Evolutionary conservation across 202 grass and related monocot species (phyloP), one percentile per base, ranked within the genome.

Genomic region (Carex arenaria): DNA sequence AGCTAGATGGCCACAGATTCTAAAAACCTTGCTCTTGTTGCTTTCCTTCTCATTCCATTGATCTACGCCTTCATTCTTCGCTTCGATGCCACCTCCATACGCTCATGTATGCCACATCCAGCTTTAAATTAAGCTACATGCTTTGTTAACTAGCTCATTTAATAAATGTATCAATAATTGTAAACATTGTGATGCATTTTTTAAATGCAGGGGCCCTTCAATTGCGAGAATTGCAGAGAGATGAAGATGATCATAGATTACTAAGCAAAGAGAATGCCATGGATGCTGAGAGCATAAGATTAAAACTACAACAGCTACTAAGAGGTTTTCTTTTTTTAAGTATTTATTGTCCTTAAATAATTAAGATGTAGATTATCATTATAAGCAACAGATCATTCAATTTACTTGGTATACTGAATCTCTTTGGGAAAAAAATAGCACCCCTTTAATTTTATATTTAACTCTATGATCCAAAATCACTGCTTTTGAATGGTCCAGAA

Each of bases 191-290:
- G 11, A 42, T 65, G 38, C 42, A 67, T 26, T 81, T 67, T 66
- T 81, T 51, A 67, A 66, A 81, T 67, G 22, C 79, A 81, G 79
- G 79, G 79, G 63, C 40, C 1, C 36, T 80, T 80, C 77, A 80
- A 80, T 64, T 80, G 77, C 77, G 32, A 80, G 57, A 80, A 64
- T 19, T 43, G 14, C 40, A 28, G 22, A 62, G 40, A 2, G 13
- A 53, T 4, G 13, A 52, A 22, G 22, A 75, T 75, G 79, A 81
- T 49, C 3, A 22, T 47, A 62, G 20, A 67, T 28, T 81, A 31
- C 2, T 5, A 31, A 49, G 12, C 60, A 81, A 81, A 81, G 79
- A 81, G 19, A 65, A 38, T 30, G 56, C 17, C 57, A 81, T 81
- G 15, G 79, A 67, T 64, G 60, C 31, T 31, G 40, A 67, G 12